Conservation (phyloP, 1,284 basidiomycete genomes). For the Microbotryomycetes sp. region DNA sequence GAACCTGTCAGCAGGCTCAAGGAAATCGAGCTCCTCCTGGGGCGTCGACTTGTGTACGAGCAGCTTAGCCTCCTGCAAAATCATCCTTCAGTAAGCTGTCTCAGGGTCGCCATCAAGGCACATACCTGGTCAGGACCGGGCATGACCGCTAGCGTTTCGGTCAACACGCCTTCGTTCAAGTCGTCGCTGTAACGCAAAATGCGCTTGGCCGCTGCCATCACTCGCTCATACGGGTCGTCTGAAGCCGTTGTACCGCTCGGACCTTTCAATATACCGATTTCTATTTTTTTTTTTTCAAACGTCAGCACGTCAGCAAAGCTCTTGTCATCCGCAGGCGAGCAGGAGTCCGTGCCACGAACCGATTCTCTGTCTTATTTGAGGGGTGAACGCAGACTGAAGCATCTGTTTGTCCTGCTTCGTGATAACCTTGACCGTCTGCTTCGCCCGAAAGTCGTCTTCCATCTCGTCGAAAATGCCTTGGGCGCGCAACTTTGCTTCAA, state of each 20-base stretch:
- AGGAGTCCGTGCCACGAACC: slow-evolving; percentile 11
- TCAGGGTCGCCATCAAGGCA: slow-evolving; percentile 26
- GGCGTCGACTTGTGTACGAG: slow-evolving; percentile 82
- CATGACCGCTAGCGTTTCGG: slow-evolving; percentile 73
- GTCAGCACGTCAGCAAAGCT: too few relatives aligned
- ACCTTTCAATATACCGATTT: neutral
- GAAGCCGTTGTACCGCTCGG: neutral
- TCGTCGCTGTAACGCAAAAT: slow-evolving; percentile 78
- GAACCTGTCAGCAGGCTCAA: slow-evolving; percentile 90
- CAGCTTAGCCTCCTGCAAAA: slow-evolving; percentile 73
- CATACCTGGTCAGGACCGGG: slow-evolving; percentile 79
- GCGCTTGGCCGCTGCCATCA: slow-evolving; percentile 49
- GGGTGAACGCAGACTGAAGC: slow-evolving; percentile 6
- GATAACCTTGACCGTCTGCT: slow-evolving; percentile 64
- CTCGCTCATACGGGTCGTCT: neutral
- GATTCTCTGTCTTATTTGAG: slow-evolving; percentile 23
- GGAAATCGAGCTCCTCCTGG: slow-evolving; percentile 73
- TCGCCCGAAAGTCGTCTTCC: slow-evolving; percentile 97
- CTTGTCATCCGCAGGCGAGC: slow-evolving; percentile 1
- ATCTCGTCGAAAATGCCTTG: slow-evolving; percentile 92
- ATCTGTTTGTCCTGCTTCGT: slow-evolving; percentile 43
- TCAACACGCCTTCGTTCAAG: slow-evolving; percentile 74
- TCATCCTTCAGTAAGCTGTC: slow-evolving; percentile 6
- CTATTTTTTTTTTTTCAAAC: neutral
- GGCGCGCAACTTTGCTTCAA: slow-evolving; percentile 51